These are phyloP conservation scores for Hippophae rhamnoides DNA, from an alignment of 306 rosid genomes.

Conservation along the genomic window DNA sequence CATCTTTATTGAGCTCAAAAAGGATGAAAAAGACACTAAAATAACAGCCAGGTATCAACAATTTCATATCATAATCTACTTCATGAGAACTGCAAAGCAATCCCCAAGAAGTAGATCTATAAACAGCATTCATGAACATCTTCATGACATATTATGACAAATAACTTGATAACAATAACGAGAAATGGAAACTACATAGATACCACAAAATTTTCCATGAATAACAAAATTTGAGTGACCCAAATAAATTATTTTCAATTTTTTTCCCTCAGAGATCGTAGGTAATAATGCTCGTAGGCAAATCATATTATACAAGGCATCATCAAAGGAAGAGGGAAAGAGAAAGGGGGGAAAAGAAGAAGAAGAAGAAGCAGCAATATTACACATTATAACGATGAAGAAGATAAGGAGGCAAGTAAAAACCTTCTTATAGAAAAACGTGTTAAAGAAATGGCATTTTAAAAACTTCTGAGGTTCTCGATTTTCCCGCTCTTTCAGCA, in stretches of 20 bases:
- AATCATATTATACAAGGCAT: too few relatives aligned
- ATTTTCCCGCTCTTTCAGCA: constrained; percentile 93
- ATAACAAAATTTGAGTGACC: neutral
- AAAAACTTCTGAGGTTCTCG: constrained; percentile 67
- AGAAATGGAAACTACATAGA: neutral
- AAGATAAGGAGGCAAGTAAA: constrained; percentile 13
- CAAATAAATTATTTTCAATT: too few relatives aligned
- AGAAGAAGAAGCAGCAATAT: neutral
- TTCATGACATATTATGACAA: neutral
- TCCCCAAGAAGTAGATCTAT: neutral
- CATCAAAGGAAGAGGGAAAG: neutral
- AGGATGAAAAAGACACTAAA: neutral
- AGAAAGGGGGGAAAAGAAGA: neutral
- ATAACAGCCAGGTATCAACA: neutral
- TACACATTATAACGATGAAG: neutral
- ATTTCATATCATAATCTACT: neutral
- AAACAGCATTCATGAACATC: neutral
- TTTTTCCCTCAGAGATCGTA: too few relatives aligned
- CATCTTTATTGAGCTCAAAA: neutral
- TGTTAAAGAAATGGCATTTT: constrained; percentile 88
- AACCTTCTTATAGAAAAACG: constrained; percentile 94
- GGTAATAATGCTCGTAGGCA: too few relatives aligned
- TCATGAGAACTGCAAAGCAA: neutral
- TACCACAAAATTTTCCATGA: neutral
- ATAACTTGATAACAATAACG: neutral